phyloP scores from a whole-genome alignment of 1,139 yeast genomes.

The Ogataea hybrid region DNA sequence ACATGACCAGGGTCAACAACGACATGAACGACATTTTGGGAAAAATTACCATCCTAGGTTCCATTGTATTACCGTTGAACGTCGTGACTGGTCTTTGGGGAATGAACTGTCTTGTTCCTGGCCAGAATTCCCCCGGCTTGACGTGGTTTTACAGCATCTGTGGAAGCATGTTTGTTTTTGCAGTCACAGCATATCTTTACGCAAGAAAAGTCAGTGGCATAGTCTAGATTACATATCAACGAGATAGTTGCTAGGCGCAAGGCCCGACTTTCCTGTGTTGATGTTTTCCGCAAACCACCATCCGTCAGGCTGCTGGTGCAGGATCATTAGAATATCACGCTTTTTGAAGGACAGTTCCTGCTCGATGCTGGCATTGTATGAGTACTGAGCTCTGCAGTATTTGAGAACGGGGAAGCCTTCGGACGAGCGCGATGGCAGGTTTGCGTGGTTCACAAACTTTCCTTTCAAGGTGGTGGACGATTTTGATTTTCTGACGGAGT shows the following conservation, averaged over 20 bases:
- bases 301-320: slow-evolving; percentile 79
- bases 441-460: slow-evolving; percentile 17
- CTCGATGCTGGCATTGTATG: slow-evolving; percentile 73
- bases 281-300: slow-evolving; percentile 87
- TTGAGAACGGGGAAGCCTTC: slow-evolving; percentile 46
- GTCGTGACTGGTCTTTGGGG: slow-evolving; percentile 98
- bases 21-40: slow-evolving; percentile 96
- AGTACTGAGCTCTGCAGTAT: slow-evolving; percentile 67
- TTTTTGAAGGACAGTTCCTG: slow-evolving; percentile 75
- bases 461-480: slow-evolving; percentile 26
- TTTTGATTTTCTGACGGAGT: slow-evolving; percentile 27
- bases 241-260: slow-evolving; percentile 80
- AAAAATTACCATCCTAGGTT: slow-evolving; percentile 89
- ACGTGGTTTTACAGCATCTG: slow-evolving; percentile 72
- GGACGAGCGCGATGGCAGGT: slow-evolving; percentile 30
- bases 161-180: slow-evolving; percentile 41
- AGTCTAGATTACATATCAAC: slow-evolving; percentile 28
- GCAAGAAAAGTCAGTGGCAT: slow-evolving; percentile 39
- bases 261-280: slow-evolving; percentile 58
- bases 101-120: slow-evolving; percentile 96
- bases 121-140: slow-evolving; percentile 69
- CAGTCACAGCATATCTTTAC: slow-evolving; percentile 42
- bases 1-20: slow-evolving; percentile 96
- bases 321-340: slow-evolving; percentile 68
- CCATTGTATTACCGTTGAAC: slow-evolving; percentile 90